Percentiles rank a stretch among this genome's conserved stretches.
These are phyloP conservation scores for Sporothrix brunneoviolacea DNA, from an alignment of 2,329 filamentous ascomycete genomes.

Conservation along the genomic window DNA sequence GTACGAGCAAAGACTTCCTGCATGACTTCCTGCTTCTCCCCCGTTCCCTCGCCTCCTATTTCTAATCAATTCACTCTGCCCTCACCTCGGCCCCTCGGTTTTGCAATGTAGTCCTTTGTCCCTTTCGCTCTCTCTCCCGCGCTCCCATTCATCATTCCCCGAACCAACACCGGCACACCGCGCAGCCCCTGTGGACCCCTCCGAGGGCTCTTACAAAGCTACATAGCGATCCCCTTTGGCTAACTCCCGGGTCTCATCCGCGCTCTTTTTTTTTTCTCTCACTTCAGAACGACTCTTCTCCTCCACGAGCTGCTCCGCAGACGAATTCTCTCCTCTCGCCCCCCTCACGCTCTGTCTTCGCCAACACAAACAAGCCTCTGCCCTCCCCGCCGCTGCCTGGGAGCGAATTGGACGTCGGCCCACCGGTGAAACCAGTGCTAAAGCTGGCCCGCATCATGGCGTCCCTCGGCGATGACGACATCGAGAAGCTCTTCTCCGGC, in stretches of 20 bases:
- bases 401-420: conserved; percentile 34
- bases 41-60: too few relatives aligned
- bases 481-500: conserved; percentile 68
- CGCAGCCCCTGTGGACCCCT: background rate
- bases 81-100: too few relatives aligned
- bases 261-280: background rate
- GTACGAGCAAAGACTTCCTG: background rate
- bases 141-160: background rate
- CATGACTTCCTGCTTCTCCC: too few relatives aligned
- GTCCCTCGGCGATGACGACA: conserved; percentile 49
- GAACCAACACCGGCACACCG: background rate
- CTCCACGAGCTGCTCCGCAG: background rate
- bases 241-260: background rate
- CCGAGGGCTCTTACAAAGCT: conserved; percentile 10
- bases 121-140: background rate
- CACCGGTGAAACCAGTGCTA: conserved; percentile 38
- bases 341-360: conserved; percentile 15
- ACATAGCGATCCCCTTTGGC: background rate
- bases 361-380: conserved; percentile 50
- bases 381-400: conserved; percentile 44
- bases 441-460: conserved; percentile 54
- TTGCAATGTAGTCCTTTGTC: background rate
- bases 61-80: too few relatives aligned
- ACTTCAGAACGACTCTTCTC: background rate
- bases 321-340: conserved; percentile 10